phyloP scores from a whole-genome alignment of 805 yeast genomes.

The Sporopachydermia lactativora region DNA sequence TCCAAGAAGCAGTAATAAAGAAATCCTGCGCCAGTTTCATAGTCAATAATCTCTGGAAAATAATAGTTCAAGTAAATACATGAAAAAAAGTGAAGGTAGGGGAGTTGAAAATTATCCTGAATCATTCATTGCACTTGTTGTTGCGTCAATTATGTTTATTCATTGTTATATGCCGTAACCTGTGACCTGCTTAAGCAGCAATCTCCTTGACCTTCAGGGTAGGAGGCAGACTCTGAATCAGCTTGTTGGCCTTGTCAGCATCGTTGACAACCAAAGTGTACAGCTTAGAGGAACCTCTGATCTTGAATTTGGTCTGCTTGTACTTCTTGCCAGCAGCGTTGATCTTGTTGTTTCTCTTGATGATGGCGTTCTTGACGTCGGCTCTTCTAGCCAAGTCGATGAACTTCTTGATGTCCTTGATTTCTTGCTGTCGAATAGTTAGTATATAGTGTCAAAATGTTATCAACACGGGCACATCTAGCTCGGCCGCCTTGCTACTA shows the following conservation, averaged over 20 bases:
- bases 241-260: slow-evolving; percentile 93
- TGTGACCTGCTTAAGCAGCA: background rate
- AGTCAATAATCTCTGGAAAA: no score
- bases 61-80: no score
- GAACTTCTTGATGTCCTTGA: slow-evolving; percentile 94
- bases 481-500: no score
- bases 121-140: no score
- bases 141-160: no score
- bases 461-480: no score
- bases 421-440: slow-evolving; percentile 36
- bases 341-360: slow-evolving; percentile 82
- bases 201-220: slow-evolving; percentile 48
- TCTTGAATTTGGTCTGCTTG: slow-evolving; percentile 97
- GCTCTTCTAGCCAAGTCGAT: slow-evolving; percentile 93
- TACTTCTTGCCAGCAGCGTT: slow-evolving; percentile 69
- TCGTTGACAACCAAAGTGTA: slow-evolving; percentile 95
- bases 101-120: no score
- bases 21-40: no score
- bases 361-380: slow-evolving; percentile 85
- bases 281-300: slow-evolving; percentile 88
- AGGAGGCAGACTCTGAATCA: slow-evolving; percentile 96
- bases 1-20: no score
- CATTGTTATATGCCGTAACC: slow-evolving; percentile 10
- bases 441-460: no score
- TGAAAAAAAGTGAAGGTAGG: no score